phyloP scores from a whole-genome alignment of 495 filamentous ascomycete genomes.

The Trypethelium eluteriae region DNA sequence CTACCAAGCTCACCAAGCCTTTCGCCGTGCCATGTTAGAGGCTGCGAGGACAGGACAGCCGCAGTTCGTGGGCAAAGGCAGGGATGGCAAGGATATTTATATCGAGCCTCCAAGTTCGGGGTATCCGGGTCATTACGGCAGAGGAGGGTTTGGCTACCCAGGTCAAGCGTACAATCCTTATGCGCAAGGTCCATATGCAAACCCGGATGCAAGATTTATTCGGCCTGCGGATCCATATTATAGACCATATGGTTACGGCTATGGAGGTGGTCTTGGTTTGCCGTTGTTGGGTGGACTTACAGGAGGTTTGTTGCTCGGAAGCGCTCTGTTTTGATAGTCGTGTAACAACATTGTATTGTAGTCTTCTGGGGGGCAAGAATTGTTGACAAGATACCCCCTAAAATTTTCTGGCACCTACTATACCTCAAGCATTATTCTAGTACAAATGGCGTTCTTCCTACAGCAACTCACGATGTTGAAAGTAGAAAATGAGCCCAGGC shows the following conservation, averaged over 20 bases:
- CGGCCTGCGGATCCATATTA: conserved; percentile 40
- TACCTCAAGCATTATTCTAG: too few relatives aligned
- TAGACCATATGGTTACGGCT: conserved; percentile 40
- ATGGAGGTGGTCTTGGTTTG: conserved; percentile 37
- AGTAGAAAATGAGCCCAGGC: too few relatives aligned
- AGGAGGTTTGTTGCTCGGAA: conserved; percentile 39
- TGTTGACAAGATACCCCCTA: background rate
- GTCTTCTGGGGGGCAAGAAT: background rate
- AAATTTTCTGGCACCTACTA: too few relatives aligned
- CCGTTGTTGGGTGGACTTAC: conserved; percentile 35
- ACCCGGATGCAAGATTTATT: conserved; percentile 40
- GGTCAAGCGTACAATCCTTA: conserved; percentile 41
- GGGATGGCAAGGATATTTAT: conserved; percentile 41
- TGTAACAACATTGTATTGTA: conserved; percentile 13
- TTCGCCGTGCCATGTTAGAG: conserved; percentile 37
- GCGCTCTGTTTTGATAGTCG: conserved; percentile 25
- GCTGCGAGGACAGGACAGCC: conserved; percentile 41
- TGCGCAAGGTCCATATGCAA: conserved; percentile 33
- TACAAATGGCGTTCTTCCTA: too few relatives aligned
- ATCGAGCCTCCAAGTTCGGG: conserved; percentile 38
- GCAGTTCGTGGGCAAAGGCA: conserved; percentile 41
- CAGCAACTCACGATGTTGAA: too few relatives aligned
- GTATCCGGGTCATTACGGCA: conserved; percentile 23
- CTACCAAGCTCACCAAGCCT: conserved; percentile 36
- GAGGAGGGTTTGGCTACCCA: conserved; percentile 18